Conservation (phyloP, 1,139 yeast genomes). For the Starmera stellimalicola region DNA sequence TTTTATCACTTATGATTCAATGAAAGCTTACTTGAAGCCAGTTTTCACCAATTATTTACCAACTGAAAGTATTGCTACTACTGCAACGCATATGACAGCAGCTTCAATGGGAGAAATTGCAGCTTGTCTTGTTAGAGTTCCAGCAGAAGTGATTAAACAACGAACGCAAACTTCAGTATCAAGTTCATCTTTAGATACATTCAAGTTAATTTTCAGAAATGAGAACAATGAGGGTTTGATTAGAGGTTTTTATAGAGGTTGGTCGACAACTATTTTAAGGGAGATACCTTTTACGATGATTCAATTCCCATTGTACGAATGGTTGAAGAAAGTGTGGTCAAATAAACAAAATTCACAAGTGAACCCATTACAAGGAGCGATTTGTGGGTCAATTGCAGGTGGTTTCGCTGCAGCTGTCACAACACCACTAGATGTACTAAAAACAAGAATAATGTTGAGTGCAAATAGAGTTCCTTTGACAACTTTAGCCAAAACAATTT, state of each 20-base stretch:
- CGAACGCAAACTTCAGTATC: slow-evolving; percentile 75
- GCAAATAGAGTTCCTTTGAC: slow-evolving; percentile 38
- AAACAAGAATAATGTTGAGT: slow-evolving; percentile 82
- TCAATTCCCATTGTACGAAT: slow-evolving; percentile 91
- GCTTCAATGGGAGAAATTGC: slow-evolving; percentile 88
- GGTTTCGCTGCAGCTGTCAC: slow-evolving; percentile 91
- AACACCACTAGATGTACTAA: slow-evolving; percentile 87
- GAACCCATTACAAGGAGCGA: slow-evolving; percentile 70
- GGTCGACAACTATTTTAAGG: slow-evolving; percentile 84
- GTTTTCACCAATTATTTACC: slow-evolving; percentile 22
- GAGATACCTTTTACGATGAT: slow-evolving; percentile 94
- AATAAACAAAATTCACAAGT: slow-evolving; percentile 28
- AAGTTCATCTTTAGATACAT: slow-evolving; percentile 53
- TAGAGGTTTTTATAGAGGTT: slow-evolving; percentile 82
- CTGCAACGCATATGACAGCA: slow-evolving; percentile 65
- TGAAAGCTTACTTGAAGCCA: slow-evolving; percentile 49
- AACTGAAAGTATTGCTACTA: slow-evolving; percentile 28
- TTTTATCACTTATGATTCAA: slow-evolving; percentile 78
- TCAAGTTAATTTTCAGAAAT: slow-evolving; percentile 49
- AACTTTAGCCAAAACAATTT: slow-evolving; percentile 36
- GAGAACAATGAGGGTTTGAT: slow-evolving; percentile 69
- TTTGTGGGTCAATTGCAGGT: slow-evolving; percentile 93
- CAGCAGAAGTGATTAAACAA: slow-evolving; percentile 94
- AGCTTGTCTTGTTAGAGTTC: slow-evolving; percentile 91
- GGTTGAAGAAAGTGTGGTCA: slow-evolving; percentile 53